phyloP scores from a whole-genome alignment of 2,329 filamentous ascomycete genomes.

The Aspergillus persii region DNA sequence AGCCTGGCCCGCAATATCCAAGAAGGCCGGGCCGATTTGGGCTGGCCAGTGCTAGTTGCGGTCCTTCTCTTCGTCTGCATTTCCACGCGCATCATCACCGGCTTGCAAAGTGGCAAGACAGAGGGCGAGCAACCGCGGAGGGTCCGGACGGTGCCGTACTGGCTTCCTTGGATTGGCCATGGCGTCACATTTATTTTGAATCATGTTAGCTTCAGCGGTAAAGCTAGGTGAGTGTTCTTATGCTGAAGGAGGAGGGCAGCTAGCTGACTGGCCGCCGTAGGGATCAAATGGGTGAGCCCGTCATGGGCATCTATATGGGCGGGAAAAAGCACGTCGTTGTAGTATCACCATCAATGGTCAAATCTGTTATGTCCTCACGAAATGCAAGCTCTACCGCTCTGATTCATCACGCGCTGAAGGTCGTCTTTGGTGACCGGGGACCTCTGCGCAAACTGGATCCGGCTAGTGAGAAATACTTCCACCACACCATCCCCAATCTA shows the following conservation, averaged over 20 bases:
- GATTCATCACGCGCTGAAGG: slow-evolving; percentile 37
- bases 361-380: slow-evolving; percentile 37
- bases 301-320: slow-evolving; percentile 51
- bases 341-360: slow-evolving; percentile 47
- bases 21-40: slow-evolving; percentile 20
- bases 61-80: slow-evolving; percentile 34
- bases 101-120: slow-evolving; percentile 30
- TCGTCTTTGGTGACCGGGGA: slow-evolving; percentile 45
- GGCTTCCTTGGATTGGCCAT: slow-evolving; percentile 59
- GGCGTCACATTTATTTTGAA: slow-evolving; percentile 48
- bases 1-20: slow-evolving; percentile 20
- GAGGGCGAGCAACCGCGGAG: slow-evolving; percentile 28
- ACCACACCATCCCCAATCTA: slow-evolving; percentile 35
- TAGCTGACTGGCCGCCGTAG: slow-evolving; percentile 23
- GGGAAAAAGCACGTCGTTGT: slow-evolving; percentile 52
- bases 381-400: slow-evolving; percentile 28
- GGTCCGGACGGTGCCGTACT: slow-evolving; percentile 56
- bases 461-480: slow-evolving; percentile 35
- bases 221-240: slow-evolving; percentile 35
- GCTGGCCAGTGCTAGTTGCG: slow-evolving; percentile 27
- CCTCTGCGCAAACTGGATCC: slow-evolving; percentile 35
- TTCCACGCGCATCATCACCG: slow-evolving; percentile 39
- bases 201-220: slow-evolving; percentile 45
- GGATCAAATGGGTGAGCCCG: slow-evolving; percentile 38
- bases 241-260: background rate